phyloP scores from a whole-genome alignment of 2,329 filamentous ascomycete genomes.

The Phialophora verrucosa region DNA sequence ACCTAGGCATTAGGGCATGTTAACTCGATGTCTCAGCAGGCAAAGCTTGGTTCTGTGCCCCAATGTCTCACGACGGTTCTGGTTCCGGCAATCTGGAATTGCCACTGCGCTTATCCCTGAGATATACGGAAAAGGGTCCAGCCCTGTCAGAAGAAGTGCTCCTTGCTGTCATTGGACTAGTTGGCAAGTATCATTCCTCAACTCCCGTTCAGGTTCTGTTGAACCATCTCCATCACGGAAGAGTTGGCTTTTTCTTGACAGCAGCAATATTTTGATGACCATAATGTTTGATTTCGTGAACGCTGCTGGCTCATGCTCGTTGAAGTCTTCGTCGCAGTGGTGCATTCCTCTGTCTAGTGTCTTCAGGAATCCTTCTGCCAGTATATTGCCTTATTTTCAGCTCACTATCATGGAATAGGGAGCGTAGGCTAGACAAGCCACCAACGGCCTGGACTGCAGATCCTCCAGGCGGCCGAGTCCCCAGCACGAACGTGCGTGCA shows the following conservation, averaged over 20 bases:
- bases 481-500: not conserved
- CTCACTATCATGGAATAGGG: not conserved
- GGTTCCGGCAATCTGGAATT: not conserved
- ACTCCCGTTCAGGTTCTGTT: not conserved
- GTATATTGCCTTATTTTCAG: not conserved
- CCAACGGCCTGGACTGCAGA: not conserved
- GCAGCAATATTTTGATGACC: not conserved
- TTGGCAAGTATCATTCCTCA: too few species aligned
- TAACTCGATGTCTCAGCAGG: not conserved
- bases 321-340: not conserved
- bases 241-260: not conserved
- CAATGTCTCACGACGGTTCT: not conserved
- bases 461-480: not conserved
- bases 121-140: not conserved
- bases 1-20: not conserved
- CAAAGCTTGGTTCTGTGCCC: not conserved
- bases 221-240: not conserved
- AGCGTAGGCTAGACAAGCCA: not conserved
- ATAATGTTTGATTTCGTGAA: not conserved
- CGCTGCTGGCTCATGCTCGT: not conserved
- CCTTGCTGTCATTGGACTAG: not conserved
- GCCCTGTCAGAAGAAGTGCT: not conserved
- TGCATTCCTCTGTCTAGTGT: not conserved
- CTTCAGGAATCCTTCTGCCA: not conserved
- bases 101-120: not conserved